These are phyloP conservation scores for Leccinum angustisporum DNA, from an alignment of 1,284 basidiomycete species.

Conservation along the genomic window DNA sequence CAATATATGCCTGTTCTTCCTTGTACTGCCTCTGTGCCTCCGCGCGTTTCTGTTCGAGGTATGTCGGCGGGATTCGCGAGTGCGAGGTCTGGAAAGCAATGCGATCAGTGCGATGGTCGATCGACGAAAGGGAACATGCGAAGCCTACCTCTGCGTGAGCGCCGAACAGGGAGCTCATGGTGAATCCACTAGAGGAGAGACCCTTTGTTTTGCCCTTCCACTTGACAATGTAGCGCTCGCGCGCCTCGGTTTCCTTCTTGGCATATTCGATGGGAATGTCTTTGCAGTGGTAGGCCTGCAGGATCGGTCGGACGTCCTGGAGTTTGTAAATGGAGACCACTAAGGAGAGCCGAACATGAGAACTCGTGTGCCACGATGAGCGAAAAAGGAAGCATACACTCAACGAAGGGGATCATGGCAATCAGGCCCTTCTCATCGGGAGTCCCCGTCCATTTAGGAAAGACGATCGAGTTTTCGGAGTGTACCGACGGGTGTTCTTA, in stretches of 20 bases:
- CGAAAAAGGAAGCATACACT: too few relatives aligned
- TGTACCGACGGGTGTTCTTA: constrained; percentile 77
- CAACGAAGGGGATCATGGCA: too few relatives aligned
- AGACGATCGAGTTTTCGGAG: constrained; percentile 85
- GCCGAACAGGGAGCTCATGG: background rate
- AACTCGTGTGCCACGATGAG: too few relatives aligned
- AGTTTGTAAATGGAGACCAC: constrained; percentile 87
- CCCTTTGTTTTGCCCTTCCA: background rate
- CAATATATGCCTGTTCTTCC: constrained; percentile 85
- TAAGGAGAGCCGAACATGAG: constrained; percentile 34
- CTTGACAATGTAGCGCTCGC: constrained; percentile 59
- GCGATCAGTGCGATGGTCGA: too few relatives aligned
- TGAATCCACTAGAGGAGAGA: background rate
- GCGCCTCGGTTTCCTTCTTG: constrained; percentile 78
- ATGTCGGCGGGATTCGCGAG: constrained; percentile 47
- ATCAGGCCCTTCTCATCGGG: constrained; percentile 61
- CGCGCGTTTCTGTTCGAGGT: constrained; percentile 86
- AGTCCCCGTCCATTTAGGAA: constrained; percentile 88
- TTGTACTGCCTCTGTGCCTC: constrained; percentile 67
- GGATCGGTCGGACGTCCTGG: constrained; percentile 83
- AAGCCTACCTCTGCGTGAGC: background rate
- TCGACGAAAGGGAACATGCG: too few relatives aligned
- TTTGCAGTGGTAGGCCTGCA: constrained; percentile 83
- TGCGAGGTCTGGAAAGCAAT: too few relatives aligned
- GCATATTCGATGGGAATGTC: constrained; percentile 84